These are phyloP conservation scores for Aspergillus ustus DNA, from an alignment of 2,329 filamentous ascomycete genomes.

Conservation along the genomic window DNA sequence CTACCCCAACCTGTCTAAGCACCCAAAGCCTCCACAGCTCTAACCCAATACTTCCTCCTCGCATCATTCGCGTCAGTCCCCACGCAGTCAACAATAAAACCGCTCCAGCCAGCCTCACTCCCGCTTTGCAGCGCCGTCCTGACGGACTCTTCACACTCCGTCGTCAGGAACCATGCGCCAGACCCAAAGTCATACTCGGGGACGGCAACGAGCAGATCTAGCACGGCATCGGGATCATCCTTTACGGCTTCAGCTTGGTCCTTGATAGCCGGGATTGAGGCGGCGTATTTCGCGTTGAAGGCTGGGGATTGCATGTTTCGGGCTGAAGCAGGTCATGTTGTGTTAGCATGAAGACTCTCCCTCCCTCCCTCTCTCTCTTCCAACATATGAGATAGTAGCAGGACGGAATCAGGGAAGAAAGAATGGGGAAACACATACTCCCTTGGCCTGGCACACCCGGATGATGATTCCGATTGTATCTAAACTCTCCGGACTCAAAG, in stretches of 20 bases:
- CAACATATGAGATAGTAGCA: no score
- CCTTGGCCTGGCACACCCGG: conserved; percentile 21
- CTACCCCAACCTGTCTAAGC: conserved; percentile 17
- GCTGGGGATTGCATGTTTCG: conserved; percentile 66
- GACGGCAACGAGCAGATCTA: conserved; percentile 55
- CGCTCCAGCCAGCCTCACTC: conserved; percentile 54
- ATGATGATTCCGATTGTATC: conserved; percentile 58
- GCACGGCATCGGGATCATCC: conserved; percentile 48
- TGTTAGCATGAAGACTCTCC: neutral
- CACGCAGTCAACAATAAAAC: conserved; percentile 61
- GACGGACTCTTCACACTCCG: conserved; percentile 56
- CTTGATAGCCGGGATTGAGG: conserved; percentile 50
- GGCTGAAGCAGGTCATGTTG: conserved; percentile 37
- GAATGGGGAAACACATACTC: conserved; percentile 16
- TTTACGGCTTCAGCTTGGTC: conserved; percentile 36
- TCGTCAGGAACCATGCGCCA: conserved; percentile 65
- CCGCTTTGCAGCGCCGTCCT: conserved; percentile 52
- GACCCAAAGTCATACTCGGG: conserved; percentile 61
- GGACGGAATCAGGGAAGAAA: neutral
- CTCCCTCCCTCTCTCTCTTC: no score
- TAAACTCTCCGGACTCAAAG: conserved; percentile 71
- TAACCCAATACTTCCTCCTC: conserved; percentile 55
- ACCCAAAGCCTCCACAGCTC: conserved; percentile 50
- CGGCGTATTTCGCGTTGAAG: conserved; percentile 62
- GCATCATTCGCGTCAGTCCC: conserved; percentile 53